These are phyloP conservation scores for Albizia julibrissin DNA, from an alignment of 306 rosid species.

Conservation along the genomic window DNA sequence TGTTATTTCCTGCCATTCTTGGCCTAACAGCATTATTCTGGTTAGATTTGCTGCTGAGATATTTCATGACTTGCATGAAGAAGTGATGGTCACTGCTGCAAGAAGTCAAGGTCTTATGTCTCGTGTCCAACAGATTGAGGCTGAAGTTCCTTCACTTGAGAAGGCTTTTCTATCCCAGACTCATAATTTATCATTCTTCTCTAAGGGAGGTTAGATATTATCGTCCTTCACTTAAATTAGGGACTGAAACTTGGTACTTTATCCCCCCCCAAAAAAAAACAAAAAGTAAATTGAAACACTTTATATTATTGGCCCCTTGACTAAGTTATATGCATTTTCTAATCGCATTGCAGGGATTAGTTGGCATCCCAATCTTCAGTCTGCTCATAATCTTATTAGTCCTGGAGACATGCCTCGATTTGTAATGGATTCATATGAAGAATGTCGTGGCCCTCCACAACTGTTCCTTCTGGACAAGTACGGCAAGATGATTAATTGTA, in stretches of 20 bases:
- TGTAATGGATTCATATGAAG: slow-evolving; percentile 95
- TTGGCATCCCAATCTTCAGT: slow-evolving; percentile 84
- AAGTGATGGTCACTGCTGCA: slow-evolving; percentile 83
- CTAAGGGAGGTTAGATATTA: slow-evolving; percentile 64
- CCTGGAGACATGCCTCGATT: slow-evolving; percentile 91
- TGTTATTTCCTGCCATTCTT: not conserved
- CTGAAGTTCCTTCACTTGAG: slow-evolving; percentile 90
- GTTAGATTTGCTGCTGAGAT: slow-evolving; percentile 93
- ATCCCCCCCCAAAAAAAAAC: not conserved
- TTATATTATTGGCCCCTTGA: slow-evolving; percentile 11
- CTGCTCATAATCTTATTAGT: slow-evolving; percentile 67
- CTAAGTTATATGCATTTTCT: not conserved
- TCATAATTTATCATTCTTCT: slow-evolving; percentile 60
- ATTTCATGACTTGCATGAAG: slow-evolving; percentile 95
- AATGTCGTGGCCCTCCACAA: slow-evolving; percentile 88
- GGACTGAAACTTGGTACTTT: not conserved
- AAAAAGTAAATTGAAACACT: not conserved
- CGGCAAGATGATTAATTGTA: slow-evolving; percentile 30
- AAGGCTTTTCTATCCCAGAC: slow-evolving; percentile 73
- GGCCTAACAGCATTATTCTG: slow-evolving; percentile 31
- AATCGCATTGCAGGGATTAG: slow-evolving; percentile 69
- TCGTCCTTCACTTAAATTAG: not conserved
- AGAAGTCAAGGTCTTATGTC: slow-evolving; percentile 81
- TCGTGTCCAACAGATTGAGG: slow-evolving; percentile 96
- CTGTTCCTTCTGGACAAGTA: slow-evolving; percentile 96